phyloP scores from a whole-genome alignment of 2,329 filamentous ascomycete species.

The Aspergillus floridensis region DNA sequence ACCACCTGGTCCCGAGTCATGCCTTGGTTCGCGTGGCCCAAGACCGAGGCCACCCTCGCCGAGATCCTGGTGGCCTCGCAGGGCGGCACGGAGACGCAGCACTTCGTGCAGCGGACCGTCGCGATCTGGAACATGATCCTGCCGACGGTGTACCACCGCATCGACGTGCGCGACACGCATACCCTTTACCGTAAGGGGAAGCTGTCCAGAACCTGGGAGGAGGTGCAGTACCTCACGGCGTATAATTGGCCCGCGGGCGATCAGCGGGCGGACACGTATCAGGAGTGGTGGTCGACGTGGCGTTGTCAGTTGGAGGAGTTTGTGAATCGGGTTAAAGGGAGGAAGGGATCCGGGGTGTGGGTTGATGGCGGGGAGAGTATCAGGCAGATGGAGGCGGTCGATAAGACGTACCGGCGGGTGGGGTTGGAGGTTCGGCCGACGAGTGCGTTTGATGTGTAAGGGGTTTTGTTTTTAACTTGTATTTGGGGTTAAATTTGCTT shows the following conservation, averaged over 20 bases:
- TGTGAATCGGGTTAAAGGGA: constrained; percentile 45
- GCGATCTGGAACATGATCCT: constrained; percentile 22
- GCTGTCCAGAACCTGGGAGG: constrained; percentile 19
- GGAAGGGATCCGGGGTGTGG: constrained; percentile 39
- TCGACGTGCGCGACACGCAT: constrained; percentile 12
- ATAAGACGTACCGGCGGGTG: constrained; percentile 48
- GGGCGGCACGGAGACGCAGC: not conserved
- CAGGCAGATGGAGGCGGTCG: constrained; percentile 47
- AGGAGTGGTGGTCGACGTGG: constrained; percentile 47
- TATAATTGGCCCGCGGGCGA: constrained; percentile 21
- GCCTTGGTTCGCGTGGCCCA: constrained; percentile 20
- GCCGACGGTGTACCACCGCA: constrained; percentile 15
- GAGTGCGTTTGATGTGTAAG: constrained; percentile 2
- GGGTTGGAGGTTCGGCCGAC: constrained; percentile 26
- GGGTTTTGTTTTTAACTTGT: not conserved
- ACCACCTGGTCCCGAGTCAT: constrained; percentile 5
- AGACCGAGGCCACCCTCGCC: constrained; percentile 16
- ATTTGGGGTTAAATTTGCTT: too few relatives aligned
- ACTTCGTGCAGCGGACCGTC: constrained; percentile 14
- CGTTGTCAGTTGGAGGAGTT: constrained; percentile 51
- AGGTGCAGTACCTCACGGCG: constrained; percentile 16
- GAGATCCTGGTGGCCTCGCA: constrained; percentile 11
- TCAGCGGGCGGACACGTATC: constrained; percentile 15
- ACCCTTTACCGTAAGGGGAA: constrained; percentile 1
- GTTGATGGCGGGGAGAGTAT: constrained; percentile 46